Percentiles rank a stretch among this genome's conserved stretches.
These are phyloP conservation scores for Colletotrichum tropicale DNA, from an alignment of 2,329 filamentous ascomycete species.

Conservation along the genomic window DNA sequence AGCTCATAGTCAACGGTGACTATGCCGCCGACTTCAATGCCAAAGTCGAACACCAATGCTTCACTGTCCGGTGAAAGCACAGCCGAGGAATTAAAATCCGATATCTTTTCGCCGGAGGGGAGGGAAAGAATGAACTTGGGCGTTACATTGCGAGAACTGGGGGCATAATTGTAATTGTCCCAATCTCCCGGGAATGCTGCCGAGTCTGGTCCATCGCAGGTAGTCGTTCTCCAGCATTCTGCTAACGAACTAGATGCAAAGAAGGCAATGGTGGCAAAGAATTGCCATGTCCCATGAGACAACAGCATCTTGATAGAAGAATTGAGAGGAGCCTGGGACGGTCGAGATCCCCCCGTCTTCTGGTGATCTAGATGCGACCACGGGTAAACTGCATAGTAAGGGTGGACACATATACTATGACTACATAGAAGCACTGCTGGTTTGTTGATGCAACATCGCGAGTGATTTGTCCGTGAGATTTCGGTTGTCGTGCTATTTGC, in stretches of 20 bases:
- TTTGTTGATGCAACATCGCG: not conserved
- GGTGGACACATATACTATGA: not conserved
- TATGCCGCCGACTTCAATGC: not conserved
- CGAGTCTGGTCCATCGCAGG: not conserved
- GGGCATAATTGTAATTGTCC: not conserved
- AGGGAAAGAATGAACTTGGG: not conserved
- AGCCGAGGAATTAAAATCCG: not conserved
- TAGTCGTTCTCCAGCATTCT: not conserved
- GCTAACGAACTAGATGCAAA: not conserved
- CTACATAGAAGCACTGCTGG: not conserved
- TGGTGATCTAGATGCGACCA: not conserved
- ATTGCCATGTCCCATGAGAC: not conserved
- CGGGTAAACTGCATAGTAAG: not conserved
- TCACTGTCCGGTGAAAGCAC: not conserved
- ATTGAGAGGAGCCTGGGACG: not conserved
- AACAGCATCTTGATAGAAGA: not conserved
- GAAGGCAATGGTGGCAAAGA: not conserved
- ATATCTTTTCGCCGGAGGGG: not conserved
- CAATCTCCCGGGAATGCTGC: not conserved
- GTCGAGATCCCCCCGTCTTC: not conserved
- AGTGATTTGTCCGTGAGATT: not conserved
- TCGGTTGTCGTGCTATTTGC: not conserved
- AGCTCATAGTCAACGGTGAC: not conserved
- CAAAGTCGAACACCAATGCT: not conserved
- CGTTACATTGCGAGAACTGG: not conserved